A percentile compares a stretch with the other conserved stretches of the same genome.
phyloP scores from a whole-genome alignment of 2,329 filamentous ascomycete genomes.

The Colletotrichum gloeosporioides region DNA sequence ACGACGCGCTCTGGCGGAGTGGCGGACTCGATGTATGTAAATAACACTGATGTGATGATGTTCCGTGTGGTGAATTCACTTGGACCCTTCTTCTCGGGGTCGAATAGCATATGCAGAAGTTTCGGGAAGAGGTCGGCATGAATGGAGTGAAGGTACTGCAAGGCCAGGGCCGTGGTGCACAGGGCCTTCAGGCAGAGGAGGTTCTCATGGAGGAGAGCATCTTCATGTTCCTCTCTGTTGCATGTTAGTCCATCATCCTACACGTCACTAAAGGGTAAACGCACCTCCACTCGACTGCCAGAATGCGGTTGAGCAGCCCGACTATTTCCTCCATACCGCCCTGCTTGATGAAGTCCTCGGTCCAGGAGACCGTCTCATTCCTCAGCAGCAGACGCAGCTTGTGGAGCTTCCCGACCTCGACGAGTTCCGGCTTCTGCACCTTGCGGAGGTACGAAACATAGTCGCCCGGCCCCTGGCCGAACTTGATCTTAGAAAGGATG shows the following conservation, averaged over 20 bases:
- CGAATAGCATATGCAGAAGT: conserved; percentile 87
- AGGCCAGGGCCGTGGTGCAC: conserved; percentile 86
- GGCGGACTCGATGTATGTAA: conserved; percentile 82
- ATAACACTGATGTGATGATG: conserved; percentile 87
- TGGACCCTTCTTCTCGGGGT: conserved; percentile 97
- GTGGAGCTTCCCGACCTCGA: conserved; percentile 95
- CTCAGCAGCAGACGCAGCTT: conserved; percentile 88
- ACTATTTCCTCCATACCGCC: conserved; percentile 95
- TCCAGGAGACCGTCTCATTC: conserved; percentile 96
- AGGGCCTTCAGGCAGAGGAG: conserved; percentile 93
- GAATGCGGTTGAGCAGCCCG: conserved; percentile 84
- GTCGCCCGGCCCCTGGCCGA: conserved; percentile 77
- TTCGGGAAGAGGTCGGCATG: conserved; percentile 85
- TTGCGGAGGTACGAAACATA: conserved; percentile 87
- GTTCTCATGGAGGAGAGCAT: conserved; percentile 88
- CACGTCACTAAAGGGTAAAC: conserved; percentile 33
- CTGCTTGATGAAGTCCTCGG: conserved; percentile 86
- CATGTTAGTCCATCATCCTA: conserved; percentile 28
- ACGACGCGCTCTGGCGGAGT: conserved; percentile 64
- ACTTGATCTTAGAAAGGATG: conserved; percentile 73
- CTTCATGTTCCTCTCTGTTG: conserved; percentile 89
- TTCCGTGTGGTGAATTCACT: conserved; percentile 94
- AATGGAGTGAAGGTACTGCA: conserved; percentile 81
- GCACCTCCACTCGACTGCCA: conserved; percentile 95
- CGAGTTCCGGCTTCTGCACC: conserved; percentile 78